Evolutionary conservation across 2,329 filamentous ascomycete genomes (phyloP), one percentile per base, ranked within the genome.

Genomic region (Pseudofabraea citricarpa): DNA sequence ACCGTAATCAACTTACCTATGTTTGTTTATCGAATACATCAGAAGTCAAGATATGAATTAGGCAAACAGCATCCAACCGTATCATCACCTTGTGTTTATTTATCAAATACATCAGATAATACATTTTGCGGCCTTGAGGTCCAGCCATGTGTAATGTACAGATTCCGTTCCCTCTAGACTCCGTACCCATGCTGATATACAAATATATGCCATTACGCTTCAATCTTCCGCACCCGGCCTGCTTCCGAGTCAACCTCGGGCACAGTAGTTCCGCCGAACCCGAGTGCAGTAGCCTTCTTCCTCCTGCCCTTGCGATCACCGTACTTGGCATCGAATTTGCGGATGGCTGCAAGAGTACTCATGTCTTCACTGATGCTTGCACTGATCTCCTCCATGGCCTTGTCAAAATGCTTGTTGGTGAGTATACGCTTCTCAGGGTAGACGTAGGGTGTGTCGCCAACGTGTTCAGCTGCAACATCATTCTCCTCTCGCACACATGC

Each of bases 361-460:
- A 96, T 97, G 58, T 98, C 90, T 64, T 96, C 91, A 56, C 81
- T 90, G 53, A 96, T 90, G 56, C 87, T 94, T 0, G 93, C 90
- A 44, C 85, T 87, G 54, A 98, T 95, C 64, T 97, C 90, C 56
- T 81, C 77, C 56, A 95, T 73, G 2, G 89, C 93, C 53, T 81
- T 85, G 13, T 90, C 85, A 59, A 98, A 97, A 66, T 98, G 93
- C 2, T 72, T 64, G 18, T 68, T 65, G 3, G 69, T 72, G 22
- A 98, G 72, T 0, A 75, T 76, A 8, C 89, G 79, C 54, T 77
- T 81, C 51, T 81, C 76, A 0, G 87, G 85, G 59, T 87, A 89
- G 26, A 56, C 32, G 71, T 42, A 46, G 23, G 68, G 59, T 33
- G 67, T 68, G 0, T 66, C 58, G 13, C 68, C 70, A 1, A 54